Conservation (phyloP, 306 rosid species). For the Astragalus glycyphyllos region DNA sequence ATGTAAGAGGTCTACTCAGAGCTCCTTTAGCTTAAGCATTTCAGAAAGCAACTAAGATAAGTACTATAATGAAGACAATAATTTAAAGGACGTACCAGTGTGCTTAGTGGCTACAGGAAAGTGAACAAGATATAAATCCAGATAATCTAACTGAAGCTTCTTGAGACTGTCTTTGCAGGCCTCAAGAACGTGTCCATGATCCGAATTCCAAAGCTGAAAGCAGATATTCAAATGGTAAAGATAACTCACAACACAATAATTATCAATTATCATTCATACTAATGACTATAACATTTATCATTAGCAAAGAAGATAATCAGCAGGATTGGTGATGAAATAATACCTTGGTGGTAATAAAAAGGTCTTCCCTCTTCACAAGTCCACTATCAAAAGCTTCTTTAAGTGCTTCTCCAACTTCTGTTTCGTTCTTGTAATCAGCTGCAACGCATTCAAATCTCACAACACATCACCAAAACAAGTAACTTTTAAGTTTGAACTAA, state of each 20-base stretch:
- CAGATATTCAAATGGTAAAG: constrained; percentile 29
- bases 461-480: not conserved
- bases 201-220: constrained; percentile 96
- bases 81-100: constrained; percentile 54
- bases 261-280: too few species aligned
- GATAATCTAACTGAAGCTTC: constrained; percentile 80
- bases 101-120: constrained; percentile 82
- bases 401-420: constrained; percentile 85
- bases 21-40: constrained; percentile 14
- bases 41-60: not conserved
- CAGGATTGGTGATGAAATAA: constrained; percentile 10
- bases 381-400: constrained; percentile 70
- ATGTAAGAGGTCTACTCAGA: not conserved
- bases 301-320: too few species aligned
- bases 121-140: constrained; percentile 88
- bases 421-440: constrained; percentile 84
- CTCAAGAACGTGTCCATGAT: constrained; percentile 87
- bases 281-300: too few species aligned
- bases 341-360: constrained; percentile 88
- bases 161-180: constrained; percentile 90
- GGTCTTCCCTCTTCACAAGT: constrained; percentile 88
- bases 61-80: constrained; percentile 4
- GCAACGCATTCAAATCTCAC: constrained; percentile 43
- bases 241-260: too few species aligned
- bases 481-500: too few species aligned